phyloP scores from a whole-genome alignment of 306 rosid genomes.

The Amphicarpaea edgeworthii region DNA sequence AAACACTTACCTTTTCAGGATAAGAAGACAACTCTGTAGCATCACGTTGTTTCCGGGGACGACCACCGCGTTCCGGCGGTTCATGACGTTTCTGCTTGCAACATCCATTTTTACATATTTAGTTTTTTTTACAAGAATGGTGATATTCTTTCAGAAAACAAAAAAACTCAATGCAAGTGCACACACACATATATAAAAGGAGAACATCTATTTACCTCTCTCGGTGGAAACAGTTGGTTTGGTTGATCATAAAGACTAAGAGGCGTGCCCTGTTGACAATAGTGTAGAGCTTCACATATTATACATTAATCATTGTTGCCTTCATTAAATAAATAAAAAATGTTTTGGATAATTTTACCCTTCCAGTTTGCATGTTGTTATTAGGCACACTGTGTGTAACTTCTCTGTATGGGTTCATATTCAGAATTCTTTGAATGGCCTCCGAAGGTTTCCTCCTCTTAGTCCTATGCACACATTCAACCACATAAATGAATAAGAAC shows the following conservation, averaged over 20 bases:
- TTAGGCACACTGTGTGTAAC: neutral
- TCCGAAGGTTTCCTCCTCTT: neutral
- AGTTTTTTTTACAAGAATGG: neutral
- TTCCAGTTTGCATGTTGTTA: neutral
- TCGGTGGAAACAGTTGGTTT: neutral
- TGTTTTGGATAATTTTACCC: neutral
- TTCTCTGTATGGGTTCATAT: neutral
- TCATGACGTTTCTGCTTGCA: too few species aligned
- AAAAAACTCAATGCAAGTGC: neutral
- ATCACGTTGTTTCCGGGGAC: neutral
- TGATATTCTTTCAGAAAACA: neutral
- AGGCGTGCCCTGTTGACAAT: neutral
- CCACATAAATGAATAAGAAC: neutral
- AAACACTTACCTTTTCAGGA: conserved; percentile 1
- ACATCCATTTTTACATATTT: neutral
- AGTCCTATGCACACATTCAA: conserved; percentile 13
- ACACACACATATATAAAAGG: neutral
- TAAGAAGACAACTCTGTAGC: neutral
- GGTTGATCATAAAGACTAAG: neutral
- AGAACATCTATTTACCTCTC: neutral
- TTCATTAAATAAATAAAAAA: neutral
- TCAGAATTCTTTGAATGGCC: conserved; percentile 2
- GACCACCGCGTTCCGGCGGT: neutral
- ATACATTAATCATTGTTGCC: neutral
- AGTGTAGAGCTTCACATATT: neutral